Conservation (phyloP, 495 filamentous ascomycete genomes). For the Margaritispora aquatica region DNA sequence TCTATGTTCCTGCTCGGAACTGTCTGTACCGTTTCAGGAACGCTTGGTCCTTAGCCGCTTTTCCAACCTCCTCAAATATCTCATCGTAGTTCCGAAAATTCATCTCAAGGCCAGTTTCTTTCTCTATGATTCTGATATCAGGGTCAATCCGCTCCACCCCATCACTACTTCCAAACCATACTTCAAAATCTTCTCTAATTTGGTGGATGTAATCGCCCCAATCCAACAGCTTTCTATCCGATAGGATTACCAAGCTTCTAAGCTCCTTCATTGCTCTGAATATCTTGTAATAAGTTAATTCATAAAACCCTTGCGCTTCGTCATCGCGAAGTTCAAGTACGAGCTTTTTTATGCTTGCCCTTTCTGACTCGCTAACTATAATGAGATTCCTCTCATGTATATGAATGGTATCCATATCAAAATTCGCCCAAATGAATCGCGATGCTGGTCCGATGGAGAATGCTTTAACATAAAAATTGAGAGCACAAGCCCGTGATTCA, state of each 20-base stretch:
- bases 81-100: not conserved
- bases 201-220: not conserved
- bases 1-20: no score
- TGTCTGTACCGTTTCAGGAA: no score
- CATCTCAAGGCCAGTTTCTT: not conserved
- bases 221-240: no score
- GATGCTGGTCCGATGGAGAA: not conserved
- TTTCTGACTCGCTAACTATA: not conserved
- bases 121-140: not conserved
- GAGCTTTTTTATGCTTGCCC: not conserved
- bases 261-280: no score
- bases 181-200: not conserved
- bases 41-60: no score
- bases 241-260: no score
- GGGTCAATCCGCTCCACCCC: not conserved
- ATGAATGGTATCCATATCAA: not conserved
- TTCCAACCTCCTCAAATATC: no score
- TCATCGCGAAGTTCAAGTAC: not conserved
- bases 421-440: not conserved
- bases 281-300: not conserved
- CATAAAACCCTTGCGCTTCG: not conserved
- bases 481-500: not conserved
- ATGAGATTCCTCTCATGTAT: not conserved
- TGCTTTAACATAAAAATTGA: not conserved
- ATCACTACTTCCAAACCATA: not conserved